Evolutionary conservation across 129 eudicot genomes (phyloP).

Genomic region (Centaurea solstitialis): DNA sequence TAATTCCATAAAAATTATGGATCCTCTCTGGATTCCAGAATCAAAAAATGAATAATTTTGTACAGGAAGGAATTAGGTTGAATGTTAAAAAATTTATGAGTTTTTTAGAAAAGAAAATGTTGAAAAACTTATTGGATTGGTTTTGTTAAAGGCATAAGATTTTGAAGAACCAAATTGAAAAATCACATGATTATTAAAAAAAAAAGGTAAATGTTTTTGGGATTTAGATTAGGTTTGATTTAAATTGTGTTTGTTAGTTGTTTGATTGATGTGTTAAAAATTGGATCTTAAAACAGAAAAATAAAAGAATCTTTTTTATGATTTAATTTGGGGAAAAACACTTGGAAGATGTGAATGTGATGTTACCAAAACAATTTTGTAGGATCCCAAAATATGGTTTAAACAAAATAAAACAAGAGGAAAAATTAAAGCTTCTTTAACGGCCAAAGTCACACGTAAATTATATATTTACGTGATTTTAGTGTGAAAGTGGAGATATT

Average conservation of each 20-base stretch:
- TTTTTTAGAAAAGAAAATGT: background rate
- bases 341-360: background rate
- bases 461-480: too few species aligned
- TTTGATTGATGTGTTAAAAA: background rate
- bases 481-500: too few species aligned
- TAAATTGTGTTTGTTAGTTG: background rate
- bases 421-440: too few species aligned
- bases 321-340: background rate
- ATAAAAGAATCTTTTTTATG: background rate
- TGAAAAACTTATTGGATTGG: background rate
- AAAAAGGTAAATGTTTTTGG: background rate
- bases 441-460: too few species aligned
- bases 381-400: background rate
- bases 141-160: background rate
- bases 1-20: slow-evolving; percentile 1
- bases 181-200: background rate
- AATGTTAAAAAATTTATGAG: slow-evolving; percentile 5
- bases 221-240: background rate
- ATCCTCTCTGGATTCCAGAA: background rate
- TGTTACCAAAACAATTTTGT: background rate
- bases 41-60: slow-evolving; percentile 22
- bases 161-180: background rate
- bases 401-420: too few species aligned
- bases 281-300: background rate
- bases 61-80: slow-evolving; percentile 13